Base-by-base conservation (phyloP, 805 yeast genomes). In the Pichia eremophila region DNA sequence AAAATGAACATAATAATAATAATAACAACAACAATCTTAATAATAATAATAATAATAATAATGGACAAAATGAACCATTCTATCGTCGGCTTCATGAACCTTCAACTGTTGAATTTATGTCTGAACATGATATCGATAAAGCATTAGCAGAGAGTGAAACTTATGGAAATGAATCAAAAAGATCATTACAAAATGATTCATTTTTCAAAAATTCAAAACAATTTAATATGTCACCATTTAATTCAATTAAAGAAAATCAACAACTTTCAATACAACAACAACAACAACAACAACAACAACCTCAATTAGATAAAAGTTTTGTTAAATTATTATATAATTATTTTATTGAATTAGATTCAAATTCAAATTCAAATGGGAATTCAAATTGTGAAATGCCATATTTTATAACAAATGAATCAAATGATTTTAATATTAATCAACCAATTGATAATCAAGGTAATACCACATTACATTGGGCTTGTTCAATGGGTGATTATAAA, bases 381-480 rank as follows among this genome's bases (percentile, higher is more conserved):
- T 42, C 58, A 28, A 51, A 51, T 39, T 51, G 48, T 12, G 45
- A 57, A 53, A 37, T 58, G 29, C 95, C 95, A 0, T 78, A 74
- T 25, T 80, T 85, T 57, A 67, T 86, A 15, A 67, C 74, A 37
- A 72, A 78, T 54, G 83, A 87, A 0, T 81, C 85, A 2, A 31
- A 39, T 25, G 83, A 77, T 46, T 81, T 84, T 56, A 78, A 85
- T 54, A 74, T 85, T 51, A 76, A 82, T 68, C 86, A 84, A 46
- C 81, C 88, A 5, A 86, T 93, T 27, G 99, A 93, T 62, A 90
- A 86, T 49, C 97, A 93, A 60, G 95, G 96, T 1, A 95, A 93
- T 60, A 85, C 96, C 0, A 84, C 95, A 2, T 80, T 93, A 55
- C 99, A 93, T 65, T 93, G 98, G 97, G 95, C 98, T 0, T 88